Base-by-base conservation (phyloP, 352 stramenopile species). In the Pelagophyceae sp. region DNA sequence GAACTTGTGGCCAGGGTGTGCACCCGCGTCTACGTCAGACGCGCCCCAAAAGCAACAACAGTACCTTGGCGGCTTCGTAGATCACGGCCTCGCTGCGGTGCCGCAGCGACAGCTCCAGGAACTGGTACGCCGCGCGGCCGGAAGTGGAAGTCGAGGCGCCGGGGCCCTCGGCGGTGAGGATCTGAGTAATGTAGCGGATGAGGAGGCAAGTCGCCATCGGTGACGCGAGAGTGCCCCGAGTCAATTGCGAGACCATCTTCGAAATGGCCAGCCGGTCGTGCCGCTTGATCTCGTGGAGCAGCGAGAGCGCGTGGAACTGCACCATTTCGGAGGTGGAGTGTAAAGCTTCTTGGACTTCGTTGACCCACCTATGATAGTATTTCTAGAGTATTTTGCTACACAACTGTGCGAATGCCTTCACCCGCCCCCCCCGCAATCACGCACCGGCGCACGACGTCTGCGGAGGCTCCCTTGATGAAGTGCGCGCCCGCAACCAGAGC, bases 41-140 rank as follows among this genome's bases (percentile, higher is more conserved):
- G n/a, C n/a, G n/a, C n/a, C n/a, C n/a, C n/a, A n/a, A n/a, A n/a
- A n/a, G n/a, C n/a, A n/a, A n/a, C n/a, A n/a, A n/a, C n/a, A n/a
- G 92, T 11, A 95, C 93, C 76, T 92, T 91, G 2, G 96, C 96
- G 0, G 96, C 96, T 86, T 99, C 96, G 83, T 98, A 99, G 37
- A 98, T 96, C n/a, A 99, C 95, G 89, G 99, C 98, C 89, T 99
- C 96, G 70, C 90, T 95, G 82, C 97, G 97, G 83, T 99, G 94
- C 40, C 93, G 88, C 0, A 99, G 87, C 87, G 95, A 98, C 70
- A 94, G 93, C 78, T 98, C 93, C 54, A 99, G 83, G 80, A 94
- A 93, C 20, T 84, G 91, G 78, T 90, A 96, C 72, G 85, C 85
- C n/a, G 82, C 78, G 54, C 84, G 83, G 32, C 81, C 70, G 71